Conservation (phyloP, 257 asterid species). For the Solanum chiquidenum region DNA sequence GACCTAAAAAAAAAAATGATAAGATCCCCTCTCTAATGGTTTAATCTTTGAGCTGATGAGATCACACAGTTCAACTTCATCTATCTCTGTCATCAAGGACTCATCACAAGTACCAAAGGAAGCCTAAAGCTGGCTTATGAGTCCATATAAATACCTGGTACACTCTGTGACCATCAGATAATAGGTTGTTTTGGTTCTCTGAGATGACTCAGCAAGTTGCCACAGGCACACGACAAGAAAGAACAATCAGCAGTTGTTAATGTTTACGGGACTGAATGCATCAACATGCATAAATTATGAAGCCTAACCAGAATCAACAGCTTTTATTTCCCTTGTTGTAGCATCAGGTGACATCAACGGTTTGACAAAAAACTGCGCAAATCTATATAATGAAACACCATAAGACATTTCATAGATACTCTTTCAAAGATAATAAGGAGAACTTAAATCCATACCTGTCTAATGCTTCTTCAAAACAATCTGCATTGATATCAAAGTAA, state of each 20-base stretch:
- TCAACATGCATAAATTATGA: background rate
- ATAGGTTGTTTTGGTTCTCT: slow-evolving; percentile 92
- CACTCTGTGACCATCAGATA: slow-evolving; percentile 89
- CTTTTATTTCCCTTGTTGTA: slow-evolving; percentile 86
- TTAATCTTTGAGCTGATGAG: background rate
- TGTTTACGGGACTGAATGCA: background rate
- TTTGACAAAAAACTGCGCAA: slow-evolving; percentile 84
- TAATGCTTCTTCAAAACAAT: slow-evolving; percentile 83
- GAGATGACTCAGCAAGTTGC: slow-evolving; percentile 1
- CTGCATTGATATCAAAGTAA: slow-evolving; percentile 76
- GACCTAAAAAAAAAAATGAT: background rate
- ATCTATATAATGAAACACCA: slow-evolving; percentile 34
- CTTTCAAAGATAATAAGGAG: background rate
- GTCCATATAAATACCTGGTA: slow-evolving; percentile 53
- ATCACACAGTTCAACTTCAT: background rate
- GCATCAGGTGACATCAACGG: slow-evolving; percentile 98
- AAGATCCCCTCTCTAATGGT: background rate
- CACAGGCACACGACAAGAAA: background rate
- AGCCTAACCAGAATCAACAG: slow-evolving; percentile 87
- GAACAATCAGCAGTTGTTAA: slow-evolving; percentile 14
- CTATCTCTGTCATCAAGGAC: background rate
- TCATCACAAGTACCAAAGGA: background rate
- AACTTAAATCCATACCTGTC: slow-evolving; percentile 52
- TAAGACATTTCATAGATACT: background rate
- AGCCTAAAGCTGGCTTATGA: background rate